phyloP scores from a whole-genome alignment of 768 basidiomycete species.

The Mycena filopes region DNA sequence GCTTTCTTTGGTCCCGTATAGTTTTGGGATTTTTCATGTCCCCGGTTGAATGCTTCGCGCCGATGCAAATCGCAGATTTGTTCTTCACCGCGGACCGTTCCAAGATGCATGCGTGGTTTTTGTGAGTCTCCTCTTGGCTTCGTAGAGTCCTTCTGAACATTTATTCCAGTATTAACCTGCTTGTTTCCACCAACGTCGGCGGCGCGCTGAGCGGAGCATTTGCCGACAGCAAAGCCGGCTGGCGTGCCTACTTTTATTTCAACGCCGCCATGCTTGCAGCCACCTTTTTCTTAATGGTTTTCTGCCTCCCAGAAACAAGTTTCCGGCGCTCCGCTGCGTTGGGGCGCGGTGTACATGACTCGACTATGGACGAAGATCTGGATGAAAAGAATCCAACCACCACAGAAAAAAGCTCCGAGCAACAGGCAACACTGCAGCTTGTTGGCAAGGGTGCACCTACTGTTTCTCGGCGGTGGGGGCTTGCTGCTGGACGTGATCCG shows the following conservation, averaged over 20 bases:
- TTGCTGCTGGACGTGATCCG: constrained; percentile 7
- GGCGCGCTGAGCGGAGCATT: constrained; percentile 26
- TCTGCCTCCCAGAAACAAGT: constrained; percentile 19
- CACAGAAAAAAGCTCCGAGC: background rate
- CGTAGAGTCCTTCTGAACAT: background rate
- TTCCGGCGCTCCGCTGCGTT: constrained; percentile 24
- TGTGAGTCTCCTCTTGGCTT: background rate
- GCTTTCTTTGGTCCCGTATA: constrained; percentile 25
- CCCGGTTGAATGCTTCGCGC: constrained; percentile 21
- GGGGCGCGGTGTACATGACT: constrained; percentile 17
- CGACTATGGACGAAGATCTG: background rate
- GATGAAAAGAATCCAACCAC: background rate
- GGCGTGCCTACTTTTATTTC: constrained; percentile 28
- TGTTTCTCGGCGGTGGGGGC: constrained; percentile 11
- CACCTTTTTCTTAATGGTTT: constrained; percentile 14
- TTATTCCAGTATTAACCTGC: constrained; percentile 13
- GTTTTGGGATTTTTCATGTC: constrained; percentile 21
- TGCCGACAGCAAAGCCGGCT: constrained; percentile 19
- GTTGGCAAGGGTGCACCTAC: constrained; percentile 24
- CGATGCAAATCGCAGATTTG: constrained; percentile 24
- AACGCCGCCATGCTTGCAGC: constrained; percentile 19
- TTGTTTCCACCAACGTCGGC: constrained; percentile 24
- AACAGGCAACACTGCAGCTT: constrained; percentile 17
- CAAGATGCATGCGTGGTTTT: constrained; percentile 23
- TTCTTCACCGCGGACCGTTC: constrained; percentile 27